phyloP scores from a whole-genome alignment of 2,329 filamentous ascomycete genomes.

The Hawksworthiomyces lignivorus region DNA sequence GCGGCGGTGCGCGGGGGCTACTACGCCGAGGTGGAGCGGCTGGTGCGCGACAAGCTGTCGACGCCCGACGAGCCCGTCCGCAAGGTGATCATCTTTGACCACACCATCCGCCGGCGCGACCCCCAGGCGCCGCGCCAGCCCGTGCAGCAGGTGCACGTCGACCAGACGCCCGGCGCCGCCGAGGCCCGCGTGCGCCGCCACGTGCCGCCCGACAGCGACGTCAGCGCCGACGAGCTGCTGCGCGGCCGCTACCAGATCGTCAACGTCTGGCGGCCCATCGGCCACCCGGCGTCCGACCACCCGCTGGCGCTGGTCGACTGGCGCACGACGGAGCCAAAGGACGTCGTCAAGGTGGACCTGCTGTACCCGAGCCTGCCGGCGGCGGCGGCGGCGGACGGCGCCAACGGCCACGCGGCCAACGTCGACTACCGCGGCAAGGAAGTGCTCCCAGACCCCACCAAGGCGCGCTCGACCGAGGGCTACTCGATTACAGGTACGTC shows the following conservation, averaged over 20 bases:
- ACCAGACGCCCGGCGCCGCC: constrained; percentile 59
- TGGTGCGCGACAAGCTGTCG: constrained; percentile 44
- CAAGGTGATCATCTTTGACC: constrained; percentile 63
- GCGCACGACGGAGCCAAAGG: constrained; percentile 47
- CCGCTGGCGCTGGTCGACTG: constrained; percentile 60
- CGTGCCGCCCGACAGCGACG: constrained; percentile 37
- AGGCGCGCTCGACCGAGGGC: constrained; percentile 42
- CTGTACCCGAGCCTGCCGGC: constrained; percentile 47
- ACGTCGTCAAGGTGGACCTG: constrained; percentile 54
- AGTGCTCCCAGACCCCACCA: constrained; percentile 39
- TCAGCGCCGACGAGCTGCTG: constrained; percentile 49
- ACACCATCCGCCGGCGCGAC: constrained; percentile 55
- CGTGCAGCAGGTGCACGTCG: constrained; percentile 63
- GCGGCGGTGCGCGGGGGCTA: constrained; percentile 46
- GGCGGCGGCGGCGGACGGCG: constrained; percentile 13
- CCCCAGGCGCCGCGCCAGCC: constrained; percentile 53
- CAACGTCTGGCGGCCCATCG: constrained; percentile 65
- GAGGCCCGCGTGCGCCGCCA: constrained; percentile 55
- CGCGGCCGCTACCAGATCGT: constrained; percentile 57
- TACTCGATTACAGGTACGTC: constrained; percentile 44
- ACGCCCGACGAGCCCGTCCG: constrained; percentile 33
- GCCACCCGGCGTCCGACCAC: constrained; percentile 51
- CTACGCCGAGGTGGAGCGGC: constrained; percentile 52
- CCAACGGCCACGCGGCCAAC: too few relatives aligned
- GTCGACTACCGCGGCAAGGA: constrained; percentile 53